Base-by-base conservation (phyloP, 2,329 filamentous ascomycete species). In the Scedosporium dehoogii region DNA sequence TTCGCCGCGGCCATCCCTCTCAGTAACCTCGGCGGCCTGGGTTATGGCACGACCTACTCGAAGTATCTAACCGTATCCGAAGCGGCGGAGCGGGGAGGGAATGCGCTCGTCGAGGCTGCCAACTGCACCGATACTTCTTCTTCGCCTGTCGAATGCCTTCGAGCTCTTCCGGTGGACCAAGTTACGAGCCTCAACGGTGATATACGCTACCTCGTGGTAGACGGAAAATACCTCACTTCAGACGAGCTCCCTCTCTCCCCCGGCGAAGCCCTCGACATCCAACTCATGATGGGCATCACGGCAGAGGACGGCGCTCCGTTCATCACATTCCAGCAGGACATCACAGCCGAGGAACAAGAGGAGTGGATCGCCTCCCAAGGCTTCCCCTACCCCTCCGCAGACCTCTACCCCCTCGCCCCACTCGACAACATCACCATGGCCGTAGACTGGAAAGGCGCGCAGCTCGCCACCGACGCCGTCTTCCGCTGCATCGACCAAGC, bases 21-120 rank as follows among this genome's bases (percentile, higher is more conserved):
- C 62, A 76, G 74, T 65, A 76, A 74, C 55, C 70, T 76, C 2
- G 76, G 76, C 10, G 75, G 75, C 0, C 68, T 75, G 51, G 76
- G 81, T 67, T 85, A 85, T 63, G 83, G 81, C 10, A 81, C 79
- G 0, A 79, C 81, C 0, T 87, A 85, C 69, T 83, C 80, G 10
- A 76, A 78, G 25, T 87, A 86, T 71, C 80, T 81, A 66, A 85
- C 82, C 3, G 79, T 86, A 63, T 70, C 76, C 3, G 72, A 85
- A 63, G 79, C 80, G 23, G 78, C 81, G 67, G 68, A 74, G 1
- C 73, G 76, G 0, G 79, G 75, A 1, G 83, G 79, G 0, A 74
- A 76, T n/a, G 73, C 77, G 1, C 79, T 87, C 59, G 78, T 86
- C 63, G 66, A 70, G 3, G 76, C 75, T 4, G 76, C 79, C 2